Conservation (phyloP, 306 rosid species). For the Alnus rubra region DNA sequence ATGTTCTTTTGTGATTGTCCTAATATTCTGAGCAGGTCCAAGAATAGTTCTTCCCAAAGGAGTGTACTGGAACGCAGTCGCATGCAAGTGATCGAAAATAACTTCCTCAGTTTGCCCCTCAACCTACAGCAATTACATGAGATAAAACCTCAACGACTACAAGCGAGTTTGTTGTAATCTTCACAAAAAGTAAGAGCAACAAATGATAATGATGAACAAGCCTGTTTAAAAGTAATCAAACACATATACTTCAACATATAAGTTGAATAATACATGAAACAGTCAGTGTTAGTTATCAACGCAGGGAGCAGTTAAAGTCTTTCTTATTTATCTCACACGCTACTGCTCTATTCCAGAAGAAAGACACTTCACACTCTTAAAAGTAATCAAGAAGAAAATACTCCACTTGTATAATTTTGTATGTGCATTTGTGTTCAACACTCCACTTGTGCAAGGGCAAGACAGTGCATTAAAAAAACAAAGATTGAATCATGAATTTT, state of each 20-base stretch:
- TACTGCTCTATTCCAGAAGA: not conserved
- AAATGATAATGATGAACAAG: too few species aligned
- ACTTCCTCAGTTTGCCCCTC: conserved; percentile 94
- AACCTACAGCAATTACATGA: conserved; percentile 46
- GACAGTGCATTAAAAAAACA: not conserved
- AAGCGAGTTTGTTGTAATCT: too few species aligned
- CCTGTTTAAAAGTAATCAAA: too few species aligned
- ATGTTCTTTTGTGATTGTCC: conserved; percentile 78
- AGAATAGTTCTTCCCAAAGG: conserved; percentile 93
- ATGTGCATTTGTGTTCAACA: not conserved
- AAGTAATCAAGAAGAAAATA: not conserved
- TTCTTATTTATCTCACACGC: not conserved
- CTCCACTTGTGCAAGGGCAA: not conserved
- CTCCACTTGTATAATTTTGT: not conserved
- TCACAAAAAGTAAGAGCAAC: too few species aligned
- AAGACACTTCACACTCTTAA: not conserved
- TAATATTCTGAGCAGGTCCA: conserved; percentile 83
- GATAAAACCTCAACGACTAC: conserved; percentile 1
- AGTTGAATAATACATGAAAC: too few species aligned
- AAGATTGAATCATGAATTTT: not conserved
- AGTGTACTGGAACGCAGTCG: conserved; percentile 93
- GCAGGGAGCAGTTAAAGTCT: too few species aligned
- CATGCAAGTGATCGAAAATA: conserved; percentile 83
- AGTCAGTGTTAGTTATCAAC: too few species aligned
- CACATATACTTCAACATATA: too few species aligned